Evolutionary conservation across 2,329 filamentous ascomycete genomes (phyloP).

Genomic region (Beauveria brongniartii): DNA sequence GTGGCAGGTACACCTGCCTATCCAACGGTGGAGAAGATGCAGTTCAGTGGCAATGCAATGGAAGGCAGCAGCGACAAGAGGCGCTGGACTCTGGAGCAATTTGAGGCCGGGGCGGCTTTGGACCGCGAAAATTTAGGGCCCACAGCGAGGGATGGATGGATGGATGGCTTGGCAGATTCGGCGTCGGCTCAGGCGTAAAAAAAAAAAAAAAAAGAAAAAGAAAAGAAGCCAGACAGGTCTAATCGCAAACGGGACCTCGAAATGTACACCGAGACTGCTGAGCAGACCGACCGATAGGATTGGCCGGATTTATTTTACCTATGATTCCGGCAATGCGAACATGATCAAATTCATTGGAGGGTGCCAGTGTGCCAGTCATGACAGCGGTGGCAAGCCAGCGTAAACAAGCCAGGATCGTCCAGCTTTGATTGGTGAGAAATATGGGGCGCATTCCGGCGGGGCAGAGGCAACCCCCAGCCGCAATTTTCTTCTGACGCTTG

Average conservation of each 20-base stretch:
- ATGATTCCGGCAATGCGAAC: too few relatives aligned
- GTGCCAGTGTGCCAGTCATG: not conserved
- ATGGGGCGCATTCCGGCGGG: slow-evolving; percentile 3
- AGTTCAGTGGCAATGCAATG: not conserved
- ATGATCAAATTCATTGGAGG: not conserved
- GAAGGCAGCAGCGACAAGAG: not conserved
- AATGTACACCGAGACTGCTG: too few relatives aligned
- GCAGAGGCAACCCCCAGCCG: slow-evolving; percentile 4
- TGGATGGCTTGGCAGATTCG: not conserved
- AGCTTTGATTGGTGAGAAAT: not conserved
- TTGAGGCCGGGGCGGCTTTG: not conserved
- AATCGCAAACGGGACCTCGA: not conserved
- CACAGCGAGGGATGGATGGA: not conserved
- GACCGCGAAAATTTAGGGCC: not conserved
- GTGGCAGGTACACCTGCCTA: not conserved
- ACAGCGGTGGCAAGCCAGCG: slow-evolving; percentile 5
- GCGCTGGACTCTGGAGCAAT: not conserved
- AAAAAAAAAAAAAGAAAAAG: not conserved
- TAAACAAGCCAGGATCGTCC: not conserved
- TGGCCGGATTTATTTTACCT: too few relatives aligned
- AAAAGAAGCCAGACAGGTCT: not conserved
- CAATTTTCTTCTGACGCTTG: not conserved
- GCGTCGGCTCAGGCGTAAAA: not conserved
- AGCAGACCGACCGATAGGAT: too few relatives aligned
- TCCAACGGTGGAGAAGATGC: not conserved